Evolutionary conservation across 108 stramenopile genomes (phyloP), one percentile per base, ranked within the genome.

Genomic region (Cylindrotheca fusiformis): DNA sequence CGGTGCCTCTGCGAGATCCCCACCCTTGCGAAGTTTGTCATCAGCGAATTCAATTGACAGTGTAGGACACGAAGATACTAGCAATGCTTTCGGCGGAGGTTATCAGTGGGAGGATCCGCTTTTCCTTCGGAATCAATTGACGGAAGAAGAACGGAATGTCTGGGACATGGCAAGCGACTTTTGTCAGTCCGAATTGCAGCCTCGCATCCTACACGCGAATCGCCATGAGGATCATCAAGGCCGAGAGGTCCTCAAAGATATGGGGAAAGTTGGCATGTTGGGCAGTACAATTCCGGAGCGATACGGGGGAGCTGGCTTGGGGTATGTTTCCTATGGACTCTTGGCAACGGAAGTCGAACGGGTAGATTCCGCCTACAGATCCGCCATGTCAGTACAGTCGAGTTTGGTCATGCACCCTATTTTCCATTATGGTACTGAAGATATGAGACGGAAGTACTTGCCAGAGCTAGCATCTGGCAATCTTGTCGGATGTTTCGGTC

Each of bases 391-490:
- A 47, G 97, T 98, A 19, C 97, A 98, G 72, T 84, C 79, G 14
- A 87, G 85, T 5, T 65, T 98, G 52, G 97, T 98, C 21, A 98
- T 98, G 97, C 84, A 91, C 74, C 97, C 97, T 57, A 98, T 98
- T 55, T 92, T 90, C 65, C 80, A 83, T 14, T 97, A 90, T 65
- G 97, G 94, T 30, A 77, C 71, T 19, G 94, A 97, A 57, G 77
- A 79, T 47, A 74, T 90, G 72, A 88, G 89, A 61, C 73, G 65
- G 51, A 94, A 86, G 64, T 95, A 91, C 63, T 76, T 98, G 62
- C 97, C 97, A 4, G 76, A 79, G 36, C 75, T 96, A 46, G 95
- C 94, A 5, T 14, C 51, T 3, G 96, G 95, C 18, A 77, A 89
- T 14, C 50, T 94, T 26, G 69, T 98, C 12, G 96, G 97, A 52